A percentile compares a stretch with the other conserved stretches of the same genome.
phyloP scores from a whole-genome alignment of 768 basidiomycete species.

The Hebeloma cylindrosporum region DNA sequence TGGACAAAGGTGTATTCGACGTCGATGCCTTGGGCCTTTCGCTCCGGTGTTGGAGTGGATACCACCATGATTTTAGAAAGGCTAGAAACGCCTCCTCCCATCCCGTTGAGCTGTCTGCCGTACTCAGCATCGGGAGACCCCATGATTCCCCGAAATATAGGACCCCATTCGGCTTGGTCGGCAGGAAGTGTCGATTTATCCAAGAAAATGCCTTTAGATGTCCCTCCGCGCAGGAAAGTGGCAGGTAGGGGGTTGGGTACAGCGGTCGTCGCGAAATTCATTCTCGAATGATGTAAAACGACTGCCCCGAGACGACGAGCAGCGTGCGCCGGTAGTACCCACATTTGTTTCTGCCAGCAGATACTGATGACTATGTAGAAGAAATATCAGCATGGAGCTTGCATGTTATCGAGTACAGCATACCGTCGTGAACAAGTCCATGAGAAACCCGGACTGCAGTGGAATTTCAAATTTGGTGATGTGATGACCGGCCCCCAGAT shows the following conservation, averaged over 20 bases:
- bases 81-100: conserved; percentile 78
- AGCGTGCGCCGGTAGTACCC: too few relatives aligned
- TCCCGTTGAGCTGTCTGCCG: conserved; percentile 73
- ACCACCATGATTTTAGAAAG: conserved; percentile 76
- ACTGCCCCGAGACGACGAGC: too few relatives aligned
- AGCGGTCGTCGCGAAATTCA: background rate
- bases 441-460: too few relatives aligned
- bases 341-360: conserved; percentile 10
- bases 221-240: conserved; percentile 68
- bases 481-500: too few relatives aligned
- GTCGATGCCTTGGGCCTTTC: conserved; percentile 46
- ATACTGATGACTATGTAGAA: too few relatives aligned
- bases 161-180: conserved; percentile 50
- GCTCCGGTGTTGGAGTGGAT: conserved; percentile 43
- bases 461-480: too few relatives aligned
- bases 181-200: conserved; percentile 52
- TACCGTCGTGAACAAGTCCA: too few relatives aligned
- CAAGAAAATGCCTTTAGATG: conserved; percentile 76
- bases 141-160: conserved; percentile 72
- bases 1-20: conserved; percentile 74
- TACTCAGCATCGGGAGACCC: conserved; percentile 75
- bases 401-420: too few relatives aligned
- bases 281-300: too few relatives aligned
- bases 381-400: too few relatives aligned
- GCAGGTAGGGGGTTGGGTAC: conserved; percentile 44